Evolutionary conservation across 495 filamentous ascomycete genomes (phyloP).

Genomic region (Penicillium turbatum): DNA sequence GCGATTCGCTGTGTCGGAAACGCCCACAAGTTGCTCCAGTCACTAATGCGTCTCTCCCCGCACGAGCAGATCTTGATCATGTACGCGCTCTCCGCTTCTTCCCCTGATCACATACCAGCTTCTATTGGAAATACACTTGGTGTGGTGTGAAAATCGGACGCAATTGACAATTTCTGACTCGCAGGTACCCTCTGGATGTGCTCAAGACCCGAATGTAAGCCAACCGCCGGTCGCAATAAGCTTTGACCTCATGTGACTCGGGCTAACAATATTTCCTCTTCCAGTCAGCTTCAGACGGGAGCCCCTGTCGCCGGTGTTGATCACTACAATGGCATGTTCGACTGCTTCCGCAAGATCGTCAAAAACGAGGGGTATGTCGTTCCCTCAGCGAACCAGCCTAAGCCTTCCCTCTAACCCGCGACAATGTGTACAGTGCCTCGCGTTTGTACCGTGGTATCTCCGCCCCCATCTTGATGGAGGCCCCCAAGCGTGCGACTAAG

Average conservation of each 20-base stretch:
- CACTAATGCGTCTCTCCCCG: constrained; percentile 29
- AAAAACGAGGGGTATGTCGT: constrained; percentile 78
- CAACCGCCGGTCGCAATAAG: constrained; percentile 14
- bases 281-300: constrained; percentile 81
- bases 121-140: not conserved
- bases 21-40: constrained; percentile 5
- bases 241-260: constrained; percentile 3
- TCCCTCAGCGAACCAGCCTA: not conserved
- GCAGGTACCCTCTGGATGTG: constrained; percentile 95
- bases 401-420: constrained; percentile 5
- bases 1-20: not conserved
- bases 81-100: constrained; percentile 44
- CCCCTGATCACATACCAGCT: not conserved
- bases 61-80: constrained; percentile 74
- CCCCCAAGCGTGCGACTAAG: constrained; percentile 96
- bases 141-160: not conserved
- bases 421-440: constrained; percentile 55
- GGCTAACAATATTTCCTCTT: constrained; percentile 13
- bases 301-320: constrained; percentile 61
- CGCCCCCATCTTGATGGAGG: constrained; percentile 97
- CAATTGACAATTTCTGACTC: constrained; percentile 15
- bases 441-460: constrained; percentile 93
- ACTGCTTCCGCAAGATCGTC: constrained; percentile 96
- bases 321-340: constrained; percentile 90
- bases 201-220: constrained; percentile 96